Evolutionary conservation across 169 alveolate species (phyloP).

Genomic region (Cyclospora cayetanensis): DNA sequence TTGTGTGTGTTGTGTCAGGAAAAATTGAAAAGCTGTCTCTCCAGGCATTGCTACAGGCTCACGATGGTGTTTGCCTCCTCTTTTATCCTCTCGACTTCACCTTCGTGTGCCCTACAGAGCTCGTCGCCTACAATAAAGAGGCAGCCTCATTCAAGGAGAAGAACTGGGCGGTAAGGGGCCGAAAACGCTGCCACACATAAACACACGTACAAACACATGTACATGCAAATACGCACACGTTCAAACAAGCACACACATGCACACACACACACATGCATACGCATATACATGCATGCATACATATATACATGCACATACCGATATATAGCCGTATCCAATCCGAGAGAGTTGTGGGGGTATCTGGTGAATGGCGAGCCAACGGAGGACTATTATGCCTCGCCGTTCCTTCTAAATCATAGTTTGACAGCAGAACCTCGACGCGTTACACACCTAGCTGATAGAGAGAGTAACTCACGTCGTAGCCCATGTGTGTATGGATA

Average conservation of each 20-base stretch:
- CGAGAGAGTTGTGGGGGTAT: no score
- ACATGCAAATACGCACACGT: not conserved
- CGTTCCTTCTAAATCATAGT: no score
- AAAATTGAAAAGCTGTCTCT: slow-evolving; percentile 88
- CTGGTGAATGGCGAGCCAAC: no score
- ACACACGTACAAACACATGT: not conserved
- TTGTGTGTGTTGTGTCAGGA: not conserved
- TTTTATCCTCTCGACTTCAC: slow-evolving; percentile 99
- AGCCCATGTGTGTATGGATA: not conserved
- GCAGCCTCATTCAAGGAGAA: slow-evolving; percentile 91
- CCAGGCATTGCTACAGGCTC: slow-evolving; percentile 92
- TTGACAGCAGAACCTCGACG: no score
- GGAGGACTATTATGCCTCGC: no score
- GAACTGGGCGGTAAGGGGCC: not conserved
- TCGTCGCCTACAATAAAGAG: slow-evolving; percentile 93
- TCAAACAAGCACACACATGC: not conserved
- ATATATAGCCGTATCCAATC: not conserved
- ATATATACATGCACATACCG: not conserved
- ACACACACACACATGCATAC: not conserved
- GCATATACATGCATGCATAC: not conserved
- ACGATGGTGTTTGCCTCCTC: slow-evolving; percentile 91
- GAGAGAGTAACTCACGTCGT: no score
- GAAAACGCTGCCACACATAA: slow-evolving; percentile 62
- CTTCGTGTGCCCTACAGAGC: slow-evolving; percentile 99
- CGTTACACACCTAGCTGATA: no score